Evolutionary conservation across 1,284 basidiomycete species (phyloP).

Genomic region (Afroboletus lepidellus): DNA sequence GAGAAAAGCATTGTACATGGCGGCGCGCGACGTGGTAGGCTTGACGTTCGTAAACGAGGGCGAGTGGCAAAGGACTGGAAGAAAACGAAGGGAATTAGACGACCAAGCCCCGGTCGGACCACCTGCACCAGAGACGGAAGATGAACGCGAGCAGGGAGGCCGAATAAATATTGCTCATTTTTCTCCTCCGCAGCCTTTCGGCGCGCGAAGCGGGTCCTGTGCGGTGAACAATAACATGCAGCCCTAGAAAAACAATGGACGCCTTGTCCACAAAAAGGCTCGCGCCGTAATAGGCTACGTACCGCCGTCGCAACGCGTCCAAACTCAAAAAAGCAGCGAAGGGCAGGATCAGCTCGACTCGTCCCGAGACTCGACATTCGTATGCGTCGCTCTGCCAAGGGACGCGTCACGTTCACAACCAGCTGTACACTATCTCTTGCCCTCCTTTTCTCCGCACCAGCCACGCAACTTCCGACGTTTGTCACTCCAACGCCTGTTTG

Average conservation of each 20-base stretch:
- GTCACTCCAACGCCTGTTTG: slow-evolving; percentile 30
- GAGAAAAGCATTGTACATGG: slow-evolving; percentile 45
- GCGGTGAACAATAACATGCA: too few relatives aligned
- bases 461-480: background rate
- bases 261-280: slow-evolving; percentile 25
- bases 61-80: background rate
- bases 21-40: slow-evolving; percentile 11
- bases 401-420: background rate
- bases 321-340: too few relatives aligned
- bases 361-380: too few relatives aligned
- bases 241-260: slow-evolving; percentile 10
- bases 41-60: slow-evolving; percentile 16
- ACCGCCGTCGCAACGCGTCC: too few relatives aligned
- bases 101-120: slow-evolving; percentile 20
- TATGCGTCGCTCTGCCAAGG: too few relatives aligned
- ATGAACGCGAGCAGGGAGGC: background rate
- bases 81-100: slow-evolving; percentile 3
- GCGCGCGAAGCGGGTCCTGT: background rate
- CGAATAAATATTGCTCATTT: slow-evolving; percentile 20
- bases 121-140: slow-evolving; percentile 20
- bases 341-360: background rate
- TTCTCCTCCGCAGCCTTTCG: background rate
- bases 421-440: background rate
- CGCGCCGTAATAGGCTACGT: background rate
- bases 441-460: slow-evolving; percentile 3